Evolutionary conservation across 805 yeast species (phyloP), one percentile per base, ranked within the genome.

Genomic region (Candida golubevii): DNA sequence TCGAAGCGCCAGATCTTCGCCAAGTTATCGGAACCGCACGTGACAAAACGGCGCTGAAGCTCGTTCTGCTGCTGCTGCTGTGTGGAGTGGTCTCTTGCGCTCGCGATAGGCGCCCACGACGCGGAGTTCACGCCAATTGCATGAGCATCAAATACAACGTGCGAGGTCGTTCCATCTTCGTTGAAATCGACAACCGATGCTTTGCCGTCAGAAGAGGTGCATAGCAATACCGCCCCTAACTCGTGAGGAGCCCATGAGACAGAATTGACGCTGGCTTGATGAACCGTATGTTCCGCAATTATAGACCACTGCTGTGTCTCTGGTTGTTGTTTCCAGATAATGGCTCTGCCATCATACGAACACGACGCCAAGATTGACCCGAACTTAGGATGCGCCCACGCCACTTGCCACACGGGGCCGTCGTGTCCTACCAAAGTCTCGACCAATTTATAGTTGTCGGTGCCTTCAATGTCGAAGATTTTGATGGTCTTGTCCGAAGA

Each of bases 331-430:
- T 88, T 85, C 99, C 99, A 93, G 57, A 93, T 82, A 49, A 90
- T 70, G 13, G 88, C 97, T 59, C 85, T 85, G 43, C 99, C 99
- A 62, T 93, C 97, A 61, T 88, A 93, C 1, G 97, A 88, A 56
- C 96, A 88, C 26, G 96, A 85, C 1, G 99, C 99, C 52, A 93
- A 74, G 51, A 91, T 88, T 11, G 88, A 84, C 33, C 99, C 99
- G 61, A 91, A 93, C 65, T 91, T 91, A 29, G 99, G 99, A 63
- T 93, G 99, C 3, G 98, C 98, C 99, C 99, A 93, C 43, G 88
- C 80, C 15, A 89, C 95, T 69, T 91, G 96, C 99, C 99, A 93
- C 38, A 93, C 97, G 10, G 99, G 98, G 30, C 98, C 99, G 50
- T 89, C 97, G 65, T 93, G 99, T 33, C 95, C 97, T 39, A 79